A percentile compares a stretch with the other conserved stretches of the same genome.
phyloP scores from a whole-genome alignment of 371 early-diverging fungal species.

The Circinella minor region DNA sequence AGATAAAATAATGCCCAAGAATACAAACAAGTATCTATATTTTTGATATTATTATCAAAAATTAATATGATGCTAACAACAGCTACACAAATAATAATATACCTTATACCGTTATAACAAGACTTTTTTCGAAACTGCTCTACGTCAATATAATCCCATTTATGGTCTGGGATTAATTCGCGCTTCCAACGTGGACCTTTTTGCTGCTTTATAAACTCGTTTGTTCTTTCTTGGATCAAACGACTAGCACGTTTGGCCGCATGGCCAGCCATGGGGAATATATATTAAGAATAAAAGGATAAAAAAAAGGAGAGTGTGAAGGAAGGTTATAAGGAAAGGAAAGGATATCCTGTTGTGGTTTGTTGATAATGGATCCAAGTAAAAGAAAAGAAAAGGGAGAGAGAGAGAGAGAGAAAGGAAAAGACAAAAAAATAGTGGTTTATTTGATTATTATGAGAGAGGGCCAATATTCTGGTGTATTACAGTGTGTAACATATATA shows the following conservation, averaged over 20 bases:
- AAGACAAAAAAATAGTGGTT: not conserved
- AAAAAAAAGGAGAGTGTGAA: slow-evolving; percentile 4
- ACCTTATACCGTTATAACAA: slow-evolving; percentile 33
- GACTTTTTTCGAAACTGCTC: slow-evolving; percentile 68
- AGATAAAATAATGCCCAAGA: slow-evolving; percentile 73
- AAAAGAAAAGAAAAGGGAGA: slow-evolving; percentile 9
- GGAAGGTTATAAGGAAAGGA: not conserved
- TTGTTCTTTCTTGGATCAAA: slow-evolving; percentile 19
- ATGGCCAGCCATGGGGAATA: slow-evolving; percentile 16
- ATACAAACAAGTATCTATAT: slow-evolving; percentile 61
- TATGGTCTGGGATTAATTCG: slow-evolving; percentile 83
- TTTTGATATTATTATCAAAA: not conserved
- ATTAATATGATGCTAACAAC: slow-evolving; percentile 10
- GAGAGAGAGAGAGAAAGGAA: slow-evolving; percentile 3
- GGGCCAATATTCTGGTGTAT: slow-evolving; percentile 5
- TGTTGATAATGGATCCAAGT: not conserved
- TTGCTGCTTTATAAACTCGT: slow-evolving; percentile 13
- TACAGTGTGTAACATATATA: slow-evolving; percentile 1
- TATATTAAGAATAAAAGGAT: not conserved
- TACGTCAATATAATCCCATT: slow-evolving; percentile 87
- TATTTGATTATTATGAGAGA: not conserved
- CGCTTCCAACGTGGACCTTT: slow-evolving; percentile 76
- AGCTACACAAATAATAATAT: not conserved
- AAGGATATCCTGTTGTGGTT: not conserved
- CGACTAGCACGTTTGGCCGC: slow-evolving; percentile 17